Evolutionary conservation across 2,329 filamentous ascomycete genomes (phyloP).

Genomic region (Microthyrium microscopicum): DNA sequence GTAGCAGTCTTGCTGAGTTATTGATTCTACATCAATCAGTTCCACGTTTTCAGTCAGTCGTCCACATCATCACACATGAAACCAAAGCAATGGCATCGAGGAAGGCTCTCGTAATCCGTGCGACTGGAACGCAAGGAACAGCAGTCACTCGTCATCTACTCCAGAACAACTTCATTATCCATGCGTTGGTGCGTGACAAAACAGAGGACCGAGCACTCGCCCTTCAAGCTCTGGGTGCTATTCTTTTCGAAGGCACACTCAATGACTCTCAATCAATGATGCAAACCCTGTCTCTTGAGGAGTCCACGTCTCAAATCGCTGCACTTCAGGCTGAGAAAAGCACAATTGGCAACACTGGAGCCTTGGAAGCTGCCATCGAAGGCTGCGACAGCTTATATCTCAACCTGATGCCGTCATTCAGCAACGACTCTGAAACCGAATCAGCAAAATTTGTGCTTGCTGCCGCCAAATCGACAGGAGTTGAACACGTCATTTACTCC

Average conservation of each 20-base stretch:
- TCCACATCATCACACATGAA: too few species aligned
- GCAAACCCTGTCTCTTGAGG: too few species aligned
- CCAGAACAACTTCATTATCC: constrained; percentile 14
- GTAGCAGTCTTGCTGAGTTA: too few species aligned
- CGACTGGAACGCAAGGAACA: constrained; percentile 16
- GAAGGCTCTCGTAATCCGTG: constrained; percentile 10
- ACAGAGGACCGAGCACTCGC: constrained; percentile 13
- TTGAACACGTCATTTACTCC: constrained; percentile 18
- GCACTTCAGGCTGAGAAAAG: too few species aligned
- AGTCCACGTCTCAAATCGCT: too few species aligned
- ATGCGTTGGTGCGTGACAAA: constrained; percentile 18
- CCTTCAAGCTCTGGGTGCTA: constrained; percentile 16
- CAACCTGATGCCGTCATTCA: constrained; percentile 13
- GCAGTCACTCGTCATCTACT: constrained; percentile 15
- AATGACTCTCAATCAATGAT: constrained; percentile 16
- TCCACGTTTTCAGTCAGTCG: too few species aligned
- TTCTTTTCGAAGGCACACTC: constrained; percentile 17
- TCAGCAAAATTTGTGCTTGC: constrained; percentile 12
- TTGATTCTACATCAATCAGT: too few species aligned
- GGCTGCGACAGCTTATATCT: too few species aligned
- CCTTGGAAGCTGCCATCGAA: too few species aligned
- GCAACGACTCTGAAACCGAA: constrained; percentile 11
- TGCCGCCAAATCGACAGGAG: constrained; percentile 16
- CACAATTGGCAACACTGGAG: constrained; percentile 17
- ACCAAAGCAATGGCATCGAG: constrained; percentile 3